Evolutionary conservation across 805 yeast genomes (phyloP).

Genomic region (Nakazawaea laoshanensis): DNA sequence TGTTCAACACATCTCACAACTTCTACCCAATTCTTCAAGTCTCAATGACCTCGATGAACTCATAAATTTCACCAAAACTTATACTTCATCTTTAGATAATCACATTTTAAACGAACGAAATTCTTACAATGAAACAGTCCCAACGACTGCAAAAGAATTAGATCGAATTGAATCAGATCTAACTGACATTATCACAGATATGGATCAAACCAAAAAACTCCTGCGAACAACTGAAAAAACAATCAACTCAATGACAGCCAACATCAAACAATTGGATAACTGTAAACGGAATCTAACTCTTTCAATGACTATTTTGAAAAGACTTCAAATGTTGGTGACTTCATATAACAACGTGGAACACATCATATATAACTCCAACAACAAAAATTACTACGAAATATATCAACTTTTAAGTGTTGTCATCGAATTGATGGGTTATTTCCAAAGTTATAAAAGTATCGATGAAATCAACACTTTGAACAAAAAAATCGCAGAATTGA

Average conservation of each 20-base stretch:
- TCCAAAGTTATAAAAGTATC: conserved; percentile 75
- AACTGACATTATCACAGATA: conserved; percentile 30
- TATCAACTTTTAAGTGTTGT: conserved; percentile 60
- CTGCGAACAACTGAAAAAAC: conserved; percentile 50
- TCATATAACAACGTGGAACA: conserved; percentile 57
- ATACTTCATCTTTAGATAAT: conserved; percentile 39
- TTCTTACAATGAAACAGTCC: conserved; percentile 19
- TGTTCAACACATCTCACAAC: conserved; percentile 35
- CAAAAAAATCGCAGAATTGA: conserved; percentile 48
- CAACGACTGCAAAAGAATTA: conserved; percentile 17
- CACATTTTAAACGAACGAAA: conserved; percentile 32
- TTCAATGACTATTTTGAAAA: conserved; percentile 78
- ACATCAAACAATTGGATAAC: conserved; percentile 70
- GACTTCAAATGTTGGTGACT: conserved; percentile 77
- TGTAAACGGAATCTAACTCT: conserved; percentile 78
- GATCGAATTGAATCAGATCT: conserved; percentile 23
- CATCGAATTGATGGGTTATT: conserved; percentile 60
- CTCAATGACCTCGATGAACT: conserved; percentile 43
- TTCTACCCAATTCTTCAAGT: conserved; percentile 44
- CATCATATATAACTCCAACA: conserved; percentile 26
- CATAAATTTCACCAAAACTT: conserved; percentile 37
- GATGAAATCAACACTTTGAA: conserved; percentile 67
- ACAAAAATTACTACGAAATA: conserved; percentile 40
- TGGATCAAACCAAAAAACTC: conserved; percentile 35
- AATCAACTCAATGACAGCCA: conserved; percentile 64